Base-by-base conservation (phyloP, 306 rosid species). In the Trifolium dubium region DNA sequence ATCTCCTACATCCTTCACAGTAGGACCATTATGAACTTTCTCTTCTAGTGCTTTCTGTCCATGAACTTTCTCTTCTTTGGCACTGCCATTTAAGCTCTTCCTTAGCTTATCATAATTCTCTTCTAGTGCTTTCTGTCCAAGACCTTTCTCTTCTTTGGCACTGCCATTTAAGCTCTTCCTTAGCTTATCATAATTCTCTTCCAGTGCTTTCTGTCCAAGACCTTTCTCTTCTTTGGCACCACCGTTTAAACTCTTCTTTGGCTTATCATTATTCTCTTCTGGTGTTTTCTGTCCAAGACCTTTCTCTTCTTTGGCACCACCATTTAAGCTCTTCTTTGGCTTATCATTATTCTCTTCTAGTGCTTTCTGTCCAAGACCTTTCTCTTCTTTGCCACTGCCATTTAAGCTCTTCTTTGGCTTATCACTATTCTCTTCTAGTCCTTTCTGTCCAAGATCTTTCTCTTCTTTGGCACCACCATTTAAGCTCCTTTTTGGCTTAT, bases 201-300 rank as follows among this genome's bases (percentile, higher is more conserved):
- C 63, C 11, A 5, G 9, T 56, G 15, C 6, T 56, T 60, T 71
- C 17, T 44, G 54, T 32, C 67, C 77, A 54, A 23, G 81, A 75
- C 43, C 55, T 32, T 78, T 61, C 66, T 69, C 86, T 35, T 64
- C 75, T 75, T 78, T 35, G 82, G 71, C 37, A 65, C 79, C 13
- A 8, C 55, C 55, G n/a, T n/a, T 49, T 49, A 7, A n/a, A 23
- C 4, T 49, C 55, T 49, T 49, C 55, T 49, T 49, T 19, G 61
- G 64, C 56, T 68, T 15, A 50, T 72, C 46, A 32, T 69, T 72
- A 67, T 76, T 55, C 71, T 67, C 72, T 34, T 75, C 71, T 77
- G 43, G 67, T 56, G 68, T 75, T 66, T 60, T 67, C 15, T 31
- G 59, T 40, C 59, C 79, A 47, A 23, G 81, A 76, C 23, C 51